A percentile compares a stretch with the other conserved stretches of the same genome.
Conservation (phyloP, 495 filamentous ascomycete genomes). For the Bathelium albidoporum region DNA sequence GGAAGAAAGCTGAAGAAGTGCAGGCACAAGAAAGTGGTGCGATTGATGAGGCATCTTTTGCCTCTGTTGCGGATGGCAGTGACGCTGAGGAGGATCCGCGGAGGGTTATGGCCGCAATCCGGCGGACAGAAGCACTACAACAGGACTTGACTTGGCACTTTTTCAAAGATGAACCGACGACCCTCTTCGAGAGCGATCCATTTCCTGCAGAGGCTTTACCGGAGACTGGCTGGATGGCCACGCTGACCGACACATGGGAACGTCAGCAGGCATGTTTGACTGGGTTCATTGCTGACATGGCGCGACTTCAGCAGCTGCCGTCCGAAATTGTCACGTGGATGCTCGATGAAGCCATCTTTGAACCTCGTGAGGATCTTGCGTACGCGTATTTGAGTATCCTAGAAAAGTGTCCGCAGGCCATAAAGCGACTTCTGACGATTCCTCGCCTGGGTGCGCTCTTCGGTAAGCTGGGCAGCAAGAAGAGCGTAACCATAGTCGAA, state of each 20-base stretch:
- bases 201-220: slow-evolving; percentile 12
- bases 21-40: neutral
- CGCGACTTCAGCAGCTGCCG: neutral
- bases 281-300: slow-evolving; percentile 15
- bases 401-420: neutral
- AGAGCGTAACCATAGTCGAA: neutral
- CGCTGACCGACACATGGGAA: slow-evolving; percentile 5
- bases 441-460: neutral
- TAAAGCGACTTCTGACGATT: neutral
- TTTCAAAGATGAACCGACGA: slow-evolving; percentile 4
- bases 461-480: neutral
- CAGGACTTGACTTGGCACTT: slow-evolving; percentile 13
- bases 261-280: slow-evolving; percentile 15
- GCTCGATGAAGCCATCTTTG: slow-evolving; percentile 8
- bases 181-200: neutral
- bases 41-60: neutral
- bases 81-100: slow-evolving; percentile 11
- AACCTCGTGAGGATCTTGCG: slow-evolving; percentile 14
- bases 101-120: slow-evolving; percentile 17
- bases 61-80: slow-evolving; percentile 10
- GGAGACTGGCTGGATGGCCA: slow-evolving; percentile 7
- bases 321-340: slow-evolving; percentile 6
- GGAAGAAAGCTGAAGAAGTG: neutral
- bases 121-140: slow-evolving; percentile 16
- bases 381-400: slow-evolving; percentile 15